phyloP scores from a whole-genome alignment of 2,329 filamentous ascomycete species.

The Lachnellula occidentalis region DNA sequence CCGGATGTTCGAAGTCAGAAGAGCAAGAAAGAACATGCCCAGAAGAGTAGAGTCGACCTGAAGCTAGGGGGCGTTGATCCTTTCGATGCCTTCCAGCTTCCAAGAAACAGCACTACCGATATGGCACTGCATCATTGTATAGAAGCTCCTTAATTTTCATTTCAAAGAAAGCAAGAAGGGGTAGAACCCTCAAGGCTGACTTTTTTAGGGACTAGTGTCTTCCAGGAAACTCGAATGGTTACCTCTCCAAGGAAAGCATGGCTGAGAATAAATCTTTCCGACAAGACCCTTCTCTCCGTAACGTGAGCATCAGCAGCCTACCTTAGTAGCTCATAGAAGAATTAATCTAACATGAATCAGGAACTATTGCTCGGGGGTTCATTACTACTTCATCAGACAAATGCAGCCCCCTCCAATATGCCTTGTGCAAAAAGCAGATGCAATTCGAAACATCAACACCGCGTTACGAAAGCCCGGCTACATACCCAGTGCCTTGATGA shows the following conservation, averaged over 20 bases:
- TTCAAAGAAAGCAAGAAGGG: background rate
- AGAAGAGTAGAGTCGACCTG: slow-evolving; percentile 2
- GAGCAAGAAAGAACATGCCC: background rate
- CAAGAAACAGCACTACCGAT: slow-evolving; percentile 6
- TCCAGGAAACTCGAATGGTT: slow-evolving; percentile 11
- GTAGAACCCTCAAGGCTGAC: background rate
- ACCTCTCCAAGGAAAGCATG: slow-evolving; percentile 6
- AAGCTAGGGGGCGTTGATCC: slow-evolving; percentile 9
- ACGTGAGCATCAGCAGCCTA: slow-evolving; percentile 2
- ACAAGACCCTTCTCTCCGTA: slow-evolving; percentile 10
- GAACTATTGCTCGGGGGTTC: slow-evolving; percentile 7
- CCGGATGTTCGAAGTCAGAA: background rate
- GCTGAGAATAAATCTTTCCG: slow-evolving; percentile 11
- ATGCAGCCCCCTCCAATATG: background rate
- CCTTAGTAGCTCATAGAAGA: background rate
- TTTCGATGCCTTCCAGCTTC: slow-evolving; percentile 7
- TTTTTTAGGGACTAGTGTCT: slow-evolving; percentile 7
- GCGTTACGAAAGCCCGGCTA: background rate
- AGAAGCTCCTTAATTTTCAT: no score
- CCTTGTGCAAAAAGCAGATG: slow-evolving; percentile 6
- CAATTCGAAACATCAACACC: slow-evolving; percentile 9
- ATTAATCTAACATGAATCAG: background rate
- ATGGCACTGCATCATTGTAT: slow-evolving; percentile 11
- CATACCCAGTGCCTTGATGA: slow-evolving; percentile 4
- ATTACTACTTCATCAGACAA: slow-evolving; percentile 8